phyloP scores from a whole-genome alignment of 768 basidiomycete genomes.

The Candolleomyces efflorescens region DNA sequence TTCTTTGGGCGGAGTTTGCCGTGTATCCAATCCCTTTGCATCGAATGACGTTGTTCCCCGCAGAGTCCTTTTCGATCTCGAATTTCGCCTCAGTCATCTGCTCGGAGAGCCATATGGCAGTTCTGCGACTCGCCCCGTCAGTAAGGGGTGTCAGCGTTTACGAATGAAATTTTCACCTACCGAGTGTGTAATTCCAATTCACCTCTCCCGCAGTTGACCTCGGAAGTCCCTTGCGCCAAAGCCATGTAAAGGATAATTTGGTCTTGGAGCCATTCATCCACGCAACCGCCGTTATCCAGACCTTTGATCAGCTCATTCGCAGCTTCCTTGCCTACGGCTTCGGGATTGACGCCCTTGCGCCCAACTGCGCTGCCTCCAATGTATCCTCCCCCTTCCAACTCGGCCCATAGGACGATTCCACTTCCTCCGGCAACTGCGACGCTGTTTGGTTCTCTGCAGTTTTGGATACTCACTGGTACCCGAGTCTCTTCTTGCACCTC shows the following conservation, averaged over 20 bases:
- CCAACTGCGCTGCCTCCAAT: slow-evolving; percentile 70
- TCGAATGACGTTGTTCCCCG: slow-evolving; percentile 41
- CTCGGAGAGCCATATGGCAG: slow-evolving; percentile 73
- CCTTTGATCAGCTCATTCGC: slow-evolving; percentile 55
- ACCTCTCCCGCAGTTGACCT: slow-evolving; percentile 47
- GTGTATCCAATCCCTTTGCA: slow-evolving; percentile 65
- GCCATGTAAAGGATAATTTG: slow-evolving; percentile 79
- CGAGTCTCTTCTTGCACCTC: too few species aligned
- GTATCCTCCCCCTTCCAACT: slow-evolving; percentile 61
- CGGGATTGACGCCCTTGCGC: slow-evolving; percentile 40
- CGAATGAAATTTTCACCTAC: slow-evolving; percentile 36
- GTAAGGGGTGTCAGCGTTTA: neutral
- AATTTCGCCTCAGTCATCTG: slow-evolving; percentile 67
- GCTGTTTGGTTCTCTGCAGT: slow-evolving; percentile 37
- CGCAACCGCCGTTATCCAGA: slow-evolving; percentile 61
- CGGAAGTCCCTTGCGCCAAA: slow-evolving; percentile 61
- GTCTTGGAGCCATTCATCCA: slow-evolving; percentile 71
- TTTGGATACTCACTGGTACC: slow-evolving; percentile 36
- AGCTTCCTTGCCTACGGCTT: slow-evolving; percentile 53
- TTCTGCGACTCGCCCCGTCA: slow-evolving; percentile 23
- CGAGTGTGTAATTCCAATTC: slow-evolving; percentile 66
- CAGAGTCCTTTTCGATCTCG: slow-evolving; percentile 39
- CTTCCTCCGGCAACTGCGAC: slow-evolving; percentile 59
- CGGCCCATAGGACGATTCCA: slow-evolving; percentile 73
- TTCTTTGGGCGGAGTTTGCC: neutral